These are phyloP conservation scores for Leucoagaricus sp. DNA, from an alignment of 1,284 basidiomycete genomes.

Conservation along the genomic window DNA sequence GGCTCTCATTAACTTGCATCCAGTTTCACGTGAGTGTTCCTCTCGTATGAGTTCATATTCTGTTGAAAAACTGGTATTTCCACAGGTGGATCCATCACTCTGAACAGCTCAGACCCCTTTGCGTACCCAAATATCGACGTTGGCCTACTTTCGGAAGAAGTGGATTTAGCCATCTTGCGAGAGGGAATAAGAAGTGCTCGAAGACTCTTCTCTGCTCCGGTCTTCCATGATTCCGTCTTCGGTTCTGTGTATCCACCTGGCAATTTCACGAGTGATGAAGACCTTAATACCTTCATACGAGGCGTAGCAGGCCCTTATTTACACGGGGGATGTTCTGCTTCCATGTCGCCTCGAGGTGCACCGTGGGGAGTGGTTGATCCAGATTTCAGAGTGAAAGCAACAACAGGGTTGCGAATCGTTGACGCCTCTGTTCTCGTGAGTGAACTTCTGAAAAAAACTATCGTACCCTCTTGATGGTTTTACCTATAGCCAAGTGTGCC, in stretches of 20 bases:
- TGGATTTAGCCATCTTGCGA: slow-evolving; percentile 37
- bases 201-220: slow-evolving; percentile 32
- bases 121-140: slow-evolving; percentile 39
- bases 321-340: slow-evolving; percentile 31
- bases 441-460: no score
- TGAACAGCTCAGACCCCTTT: slow-evolving; percentile 37
- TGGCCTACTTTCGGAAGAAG: slow-evolving; percentile 30
- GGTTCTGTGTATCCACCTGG: slow-evolving; percentile 20
- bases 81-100: slow-evolving; percentile 34
- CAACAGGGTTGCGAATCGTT: slow-evolving; percentile 38
- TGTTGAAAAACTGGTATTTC: neutral
- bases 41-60: neutral
- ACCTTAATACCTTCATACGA: slow-evolving; percentile 25
- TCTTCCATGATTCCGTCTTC: slow-evolving; percentile 36
- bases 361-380: slow-evolving; percentile 35
- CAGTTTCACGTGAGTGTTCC: neutral
- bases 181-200: slow-evolving; percentile 32
- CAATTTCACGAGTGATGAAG: slow-evolving; percentile 17
- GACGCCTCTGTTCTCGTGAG: slow-evolving; percentile 39
- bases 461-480: neutral
- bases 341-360: slow-evolving; percentile 30
- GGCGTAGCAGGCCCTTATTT: slow-evolving; percentile 15
- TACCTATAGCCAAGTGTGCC: neutral
- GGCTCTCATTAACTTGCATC: slow-evolving; percentile 26
- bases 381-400: slow-evolving; percentile 42